These are phyloP conservation scores for Rugosomyces carneus DNA, from an alignment of 1,284 basidiomycete species.

Conservation along the genomic window DNA sequence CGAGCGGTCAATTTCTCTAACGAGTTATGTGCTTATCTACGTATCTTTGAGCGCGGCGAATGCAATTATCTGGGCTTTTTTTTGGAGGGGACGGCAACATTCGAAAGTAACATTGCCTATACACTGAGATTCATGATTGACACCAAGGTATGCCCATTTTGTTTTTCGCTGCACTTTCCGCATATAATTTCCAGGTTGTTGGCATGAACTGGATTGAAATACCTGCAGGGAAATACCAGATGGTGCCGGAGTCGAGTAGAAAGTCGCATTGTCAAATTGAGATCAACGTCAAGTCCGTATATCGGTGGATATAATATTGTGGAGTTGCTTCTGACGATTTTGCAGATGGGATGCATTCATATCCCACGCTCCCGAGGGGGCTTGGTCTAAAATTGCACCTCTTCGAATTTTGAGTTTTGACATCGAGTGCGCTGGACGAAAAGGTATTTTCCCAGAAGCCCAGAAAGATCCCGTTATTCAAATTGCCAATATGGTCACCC, in stretches of 20 bases:
- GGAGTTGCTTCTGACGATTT: constrained; percentile 8
- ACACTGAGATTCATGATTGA: constrained; percentile 95
- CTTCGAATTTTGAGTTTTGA: constrained; percentile 92
- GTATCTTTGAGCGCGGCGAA: constrained; percentile 83
- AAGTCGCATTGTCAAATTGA: constrained; percentile 86
- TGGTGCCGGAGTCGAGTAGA: constrained; percentile 52
- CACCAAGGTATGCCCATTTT: constrained; percentile 53
- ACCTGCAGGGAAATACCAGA: constrained; percentile 71
- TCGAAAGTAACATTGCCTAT: constrained; percentile 89
- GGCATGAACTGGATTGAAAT: constrained; percentile 98
- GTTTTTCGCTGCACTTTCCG: not conserved
- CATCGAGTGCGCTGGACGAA: constrained; percentile 95
- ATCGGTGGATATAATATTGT: constrained; percentile 17
- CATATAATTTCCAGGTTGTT: constrained; percentile 55
- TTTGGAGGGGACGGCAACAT: constrained; percentile 56
- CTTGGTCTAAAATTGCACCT: constrained; percentile 88
- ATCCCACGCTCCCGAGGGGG: constrained; percentile 84
- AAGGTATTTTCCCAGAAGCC: constrained; percentile 92
- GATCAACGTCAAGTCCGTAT: constrained; percentile 57
- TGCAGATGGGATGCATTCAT: constrained; percentile 75
- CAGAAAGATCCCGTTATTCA: constrained; percentile 90
- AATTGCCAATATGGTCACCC: constrained; percentile 95
- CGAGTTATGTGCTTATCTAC: constrained; percentile 34
- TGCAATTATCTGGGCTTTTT: constrained; percentile 71
- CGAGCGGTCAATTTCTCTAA: not conserved